Conservation (phyloP, 2,329 filamentous ascomycete genomes). For the Fusarium nodosum region DNA sequence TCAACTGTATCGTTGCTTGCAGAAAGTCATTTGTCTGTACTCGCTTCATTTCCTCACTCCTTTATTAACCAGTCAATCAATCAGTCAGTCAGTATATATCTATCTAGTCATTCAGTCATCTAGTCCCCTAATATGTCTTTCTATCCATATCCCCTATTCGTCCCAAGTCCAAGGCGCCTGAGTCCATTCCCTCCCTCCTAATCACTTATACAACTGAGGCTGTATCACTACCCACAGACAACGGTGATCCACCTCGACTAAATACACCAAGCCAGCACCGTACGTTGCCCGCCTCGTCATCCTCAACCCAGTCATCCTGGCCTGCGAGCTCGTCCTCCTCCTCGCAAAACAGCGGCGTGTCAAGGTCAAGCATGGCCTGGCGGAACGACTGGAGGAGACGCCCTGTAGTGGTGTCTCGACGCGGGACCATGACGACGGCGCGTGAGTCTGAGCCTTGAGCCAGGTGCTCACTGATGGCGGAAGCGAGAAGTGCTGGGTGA, state of each 20-base stretch:
- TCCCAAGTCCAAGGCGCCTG: slow-evolving; percentile 16
- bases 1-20: slow-evolving; percentile 29
- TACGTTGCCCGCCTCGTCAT: slow-evolving; percentile 64
- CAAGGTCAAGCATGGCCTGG: slow-evolving; percentile 68
- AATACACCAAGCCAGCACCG: slow-evolving; percentile 80
- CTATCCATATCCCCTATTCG: slow-evolving; percentile 1
- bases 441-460: slow-evolving; percentile 68
- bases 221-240: slow-evolving; percentile 25
- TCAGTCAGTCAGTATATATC: slow-evolving; percentile 24
- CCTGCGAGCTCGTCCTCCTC: slow-evolving; percentile 74
- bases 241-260: slow-evolving; percentile 52
- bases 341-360: slow-evolving; percentile 62
- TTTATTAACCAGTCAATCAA: slow-evolving; percentile 13
- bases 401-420: slow-evolving; percentile 76
- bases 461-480: slow-evolving; percentile 78
- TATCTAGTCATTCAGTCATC: slow-evolving; percentile 6
- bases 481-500: slow-evolving; percentile 80
- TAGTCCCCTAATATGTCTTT: slow-evolving; percentile 10
- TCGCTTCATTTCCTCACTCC: slow-evolving; percentile 3
- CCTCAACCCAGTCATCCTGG: slow-evolving; percentile 79
- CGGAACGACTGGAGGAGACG: slow-evolving; percentile 74
- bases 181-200: neutral
- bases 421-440: slow-evolving; percentile 83
- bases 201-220: slow-evolving; percentile 2
- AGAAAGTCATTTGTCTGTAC: slow-evolving; percentile 13